Base-by-base conservation (phyloP, 2,329 filamentous ascomycete species). In the Paracoccidioides lutzii region DNA sequence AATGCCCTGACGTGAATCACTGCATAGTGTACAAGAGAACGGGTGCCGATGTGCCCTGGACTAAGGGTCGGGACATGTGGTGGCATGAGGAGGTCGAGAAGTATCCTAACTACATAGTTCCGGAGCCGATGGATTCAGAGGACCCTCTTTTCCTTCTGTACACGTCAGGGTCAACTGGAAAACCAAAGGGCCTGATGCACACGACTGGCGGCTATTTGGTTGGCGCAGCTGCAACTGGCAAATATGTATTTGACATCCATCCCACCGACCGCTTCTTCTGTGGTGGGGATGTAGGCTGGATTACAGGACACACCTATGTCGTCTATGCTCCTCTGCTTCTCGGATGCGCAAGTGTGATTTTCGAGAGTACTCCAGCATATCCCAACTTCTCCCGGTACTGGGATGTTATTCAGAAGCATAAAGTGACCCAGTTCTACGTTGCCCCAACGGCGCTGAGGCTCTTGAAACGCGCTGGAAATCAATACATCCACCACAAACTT, bases 71-170 rank as follows among this genome's bases (percentile, higher is more conserved):
- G 66, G 93, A 98, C 73, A 80, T 82, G 68, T 98, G 93, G 93
- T 98, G 93, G 93, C 90, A 97, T 73, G 93, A 97, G 76, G 91
- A 97, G 80, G 84, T 91, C 55, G 88, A 94, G 71, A 97, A 96
- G 78, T 97, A 89, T 82, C 93, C 93, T 60, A 80, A 83, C 65
- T 97, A 97, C 78, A 85, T 94, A 67, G 78, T 91, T 35, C 90
- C 91, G 9, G 90, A 94, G 78, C 74, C 83, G 61, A 86, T 98
- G 81, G 88, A 81, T 77, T 87, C 93, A 0, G 93, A 98, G 73
- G 93, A 98, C 68, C 93, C 93, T 56, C 81, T 98, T 7, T 98
- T 97, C 82, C 77, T 98, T 57, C 86, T 98, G 56, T 98, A 98
- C 77, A 98, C 93, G 1, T 97, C 91, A 40, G 93, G 93, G 43